Conservation (phyloP, 352 stramenopile genomes). For the Pythium guiyangense region DNA sequence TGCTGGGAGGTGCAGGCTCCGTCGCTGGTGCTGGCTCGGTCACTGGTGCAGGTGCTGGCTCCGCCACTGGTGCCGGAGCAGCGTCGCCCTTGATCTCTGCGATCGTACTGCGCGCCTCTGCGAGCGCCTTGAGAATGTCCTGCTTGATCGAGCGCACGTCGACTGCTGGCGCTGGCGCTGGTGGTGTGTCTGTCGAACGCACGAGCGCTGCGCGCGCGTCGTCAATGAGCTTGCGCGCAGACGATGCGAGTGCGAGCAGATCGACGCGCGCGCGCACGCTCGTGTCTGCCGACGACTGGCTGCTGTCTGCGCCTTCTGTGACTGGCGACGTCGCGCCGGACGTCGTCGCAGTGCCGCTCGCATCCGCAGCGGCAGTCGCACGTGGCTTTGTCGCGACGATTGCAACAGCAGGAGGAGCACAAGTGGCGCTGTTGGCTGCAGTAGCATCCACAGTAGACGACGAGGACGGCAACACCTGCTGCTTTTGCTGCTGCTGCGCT, state of each 20-base stretch:
- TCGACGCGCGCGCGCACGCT: neutral
- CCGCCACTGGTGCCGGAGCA: neutral
- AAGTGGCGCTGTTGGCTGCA: too few species aligned
- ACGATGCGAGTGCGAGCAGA: constrained; percentile 1
- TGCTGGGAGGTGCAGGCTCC: neutral
- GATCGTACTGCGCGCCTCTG: constrained; percentile 69
- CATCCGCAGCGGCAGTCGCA: too few species aligned
- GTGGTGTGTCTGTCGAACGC: neutral
- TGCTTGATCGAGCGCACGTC: constrained; percentile 77
- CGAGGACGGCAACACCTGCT: too few species aligned
- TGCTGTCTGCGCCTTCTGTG: constrained; percentile 1
- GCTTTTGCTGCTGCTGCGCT: too few species aligned
- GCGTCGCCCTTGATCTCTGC: constrained; percentile 46
- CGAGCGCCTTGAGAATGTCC: constrained; percentile 75
- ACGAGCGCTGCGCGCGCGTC: constrained; percentile 6
- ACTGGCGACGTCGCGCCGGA: too few species aligned
- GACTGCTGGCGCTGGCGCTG: constrained; percentile 18
- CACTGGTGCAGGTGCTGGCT: constrained; percentile 4
- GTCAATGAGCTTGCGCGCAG: constrained; percentile 10
- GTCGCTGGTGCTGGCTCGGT: neutral
- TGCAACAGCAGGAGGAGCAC: too few species aligned
- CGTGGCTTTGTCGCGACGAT: too few species aligned
- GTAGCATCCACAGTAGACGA: too few species aligned
- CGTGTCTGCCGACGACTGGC: neutral
- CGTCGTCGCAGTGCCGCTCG: too few species aligned